Base-by-base conservation (phyloP, 352 stramenopile genomes). In the Pythium biforme region DNA sequence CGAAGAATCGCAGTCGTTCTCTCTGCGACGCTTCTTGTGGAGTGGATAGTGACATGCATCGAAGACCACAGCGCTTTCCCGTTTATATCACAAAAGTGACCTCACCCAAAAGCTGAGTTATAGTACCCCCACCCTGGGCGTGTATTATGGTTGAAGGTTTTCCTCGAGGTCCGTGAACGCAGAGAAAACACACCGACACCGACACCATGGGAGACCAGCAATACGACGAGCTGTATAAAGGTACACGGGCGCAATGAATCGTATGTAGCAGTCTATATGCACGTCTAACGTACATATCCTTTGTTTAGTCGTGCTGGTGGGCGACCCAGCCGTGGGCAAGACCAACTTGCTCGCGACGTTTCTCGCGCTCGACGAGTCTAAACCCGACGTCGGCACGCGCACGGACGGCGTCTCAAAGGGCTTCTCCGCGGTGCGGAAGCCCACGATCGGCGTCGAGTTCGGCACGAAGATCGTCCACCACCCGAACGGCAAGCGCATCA, bases 341-440 rank as follows among this genome's bases (percentile, higher is more conserved):
- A 97, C 83, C 14, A 97, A 92, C 61, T 75, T 97, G 20, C 83
- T 97, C 22, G 80, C 79, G 65, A 75, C 83, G 60, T 83, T 97
- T 74, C 60, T 95, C 56, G 68, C 79, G 0, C 56, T 68, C 6
- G 68, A 84, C n/a, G 69, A 73, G 11, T 52, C 59, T 41, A 63
- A 62, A 27, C 50, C 52, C 2, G 55, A 45, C 37, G 54, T 37
- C 15, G 51, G 51, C 23, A 10, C 64, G n/a, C 73, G 74, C 43
- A 70, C 60, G 0, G 37, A 83, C 17, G 75, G 75, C 23, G 55
- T 77, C 5, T 70, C 76, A 9, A 78, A 75, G 31, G 69, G 66
- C 25, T 89, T 86, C 52, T 83, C 74, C 8, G 68, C 73, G 9
- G 69, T 85, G 33, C 72, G 76, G 14, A 93, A 92, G 53, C 82